Conservation (phyloP, 345 rosid genomes). For the Syzygium aromaticum region DNA sequence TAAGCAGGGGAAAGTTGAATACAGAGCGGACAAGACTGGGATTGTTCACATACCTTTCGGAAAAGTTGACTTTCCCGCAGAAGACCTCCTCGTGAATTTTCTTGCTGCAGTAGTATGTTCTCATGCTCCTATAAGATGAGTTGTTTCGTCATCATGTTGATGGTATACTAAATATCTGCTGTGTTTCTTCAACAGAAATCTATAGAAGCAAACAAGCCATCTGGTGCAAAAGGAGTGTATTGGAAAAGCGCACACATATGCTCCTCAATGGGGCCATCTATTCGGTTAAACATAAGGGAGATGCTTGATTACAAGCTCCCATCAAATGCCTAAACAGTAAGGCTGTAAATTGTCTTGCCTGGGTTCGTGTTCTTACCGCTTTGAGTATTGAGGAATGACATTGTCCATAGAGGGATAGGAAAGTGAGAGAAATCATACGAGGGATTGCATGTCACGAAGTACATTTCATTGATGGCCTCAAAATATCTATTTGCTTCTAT, state of each 20-base stretch:
- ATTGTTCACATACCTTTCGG: conserved; percentile 96
- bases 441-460: background rate
- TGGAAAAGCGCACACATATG: conserved; percentile 92
- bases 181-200: conserved; percentile 57
- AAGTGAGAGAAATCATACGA: background rate
- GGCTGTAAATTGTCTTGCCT: background rate
- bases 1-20: conserved; percentile 92
- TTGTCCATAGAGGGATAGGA: background rate
- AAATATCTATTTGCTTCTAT: background rate
- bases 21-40: conserved; percentile 95
- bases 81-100: conserved; percentile 75
- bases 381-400: background rate
- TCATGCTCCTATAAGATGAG: background rate
- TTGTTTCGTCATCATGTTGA: background rate
- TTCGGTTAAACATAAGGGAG: conserved; percentile 73
- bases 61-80: conserved; percentile 62
- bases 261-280: conserved; percentile 98
- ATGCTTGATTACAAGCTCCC: conserved; percentile 81
- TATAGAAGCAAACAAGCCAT: conserved; percentile 88
- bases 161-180: background rate
- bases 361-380: background rate
- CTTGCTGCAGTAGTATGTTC: conserved; percentile 67
- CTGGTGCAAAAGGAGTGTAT: conserved; percentile 95
- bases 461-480: background rate
- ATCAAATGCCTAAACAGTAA: conserved; percentile 10